Percentiles rank a stretch among this genome's conserved stretches.
Conservation (phyloP, 805 yeast species). For the Kluyveromyces aestuarii region DNA sequence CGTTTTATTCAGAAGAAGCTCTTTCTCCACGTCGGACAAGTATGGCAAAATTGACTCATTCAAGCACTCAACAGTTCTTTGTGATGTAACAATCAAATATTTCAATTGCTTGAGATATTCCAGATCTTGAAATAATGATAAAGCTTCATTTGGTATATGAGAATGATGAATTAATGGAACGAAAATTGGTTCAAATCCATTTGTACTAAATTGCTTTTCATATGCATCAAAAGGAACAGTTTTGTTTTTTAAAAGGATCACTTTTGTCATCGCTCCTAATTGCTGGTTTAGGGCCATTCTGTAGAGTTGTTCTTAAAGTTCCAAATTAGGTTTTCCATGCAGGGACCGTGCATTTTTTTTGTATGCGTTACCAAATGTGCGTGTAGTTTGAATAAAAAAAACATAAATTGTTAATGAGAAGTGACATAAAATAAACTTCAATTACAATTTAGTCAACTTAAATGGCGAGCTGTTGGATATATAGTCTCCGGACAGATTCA, state of each 20-base stretch:
- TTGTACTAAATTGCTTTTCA: slow-evolving; percentile 31
- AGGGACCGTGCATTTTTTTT: too few species aligned
- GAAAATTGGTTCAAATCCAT: slow-evolving; percentile 41
- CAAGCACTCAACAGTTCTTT: slow-evolving; percentile 81
- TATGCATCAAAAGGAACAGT: slow-evolving; percentile 66
- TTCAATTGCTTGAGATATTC: slow-evolving; percentile 34
- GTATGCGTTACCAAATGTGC: too few species aligned
- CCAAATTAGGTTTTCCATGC: too few species aligned
- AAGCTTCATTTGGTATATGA: slow-evolving; percentile 38
- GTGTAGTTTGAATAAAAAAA: too few species aligned
- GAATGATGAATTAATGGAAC: slow-evolving; percentile 68
- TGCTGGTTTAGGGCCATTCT: neutral
- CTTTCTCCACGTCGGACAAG: slow-evolving; percentile 10
- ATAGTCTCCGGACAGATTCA: too few species aligned
- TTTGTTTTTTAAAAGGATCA: slow-evolving; percentile 60
- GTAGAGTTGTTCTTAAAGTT: too few species aligned
- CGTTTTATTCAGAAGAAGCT: slow-evolving; percentile 36
- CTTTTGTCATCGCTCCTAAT: slow-evolving; percentile 10
- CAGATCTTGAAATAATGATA: slow-evolving; percentile 34
- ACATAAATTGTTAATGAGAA: too few species aligned
- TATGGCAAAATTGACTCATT: slow-evolving; percentile 34
- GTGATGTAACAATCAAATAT: slow-evolving; percentile 74
- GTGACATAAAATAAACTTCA: neutral
- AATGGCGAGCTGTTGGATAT: too few species aligned
- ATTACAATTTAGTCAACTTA: too few species aligned